Percentiles rank a stretch among this genome's conserved stretches.
Evolutionary conservation across 495 filamentous ascomycete species (phyloP).

Genomic region (Schizothecium vesticola): DNA sequence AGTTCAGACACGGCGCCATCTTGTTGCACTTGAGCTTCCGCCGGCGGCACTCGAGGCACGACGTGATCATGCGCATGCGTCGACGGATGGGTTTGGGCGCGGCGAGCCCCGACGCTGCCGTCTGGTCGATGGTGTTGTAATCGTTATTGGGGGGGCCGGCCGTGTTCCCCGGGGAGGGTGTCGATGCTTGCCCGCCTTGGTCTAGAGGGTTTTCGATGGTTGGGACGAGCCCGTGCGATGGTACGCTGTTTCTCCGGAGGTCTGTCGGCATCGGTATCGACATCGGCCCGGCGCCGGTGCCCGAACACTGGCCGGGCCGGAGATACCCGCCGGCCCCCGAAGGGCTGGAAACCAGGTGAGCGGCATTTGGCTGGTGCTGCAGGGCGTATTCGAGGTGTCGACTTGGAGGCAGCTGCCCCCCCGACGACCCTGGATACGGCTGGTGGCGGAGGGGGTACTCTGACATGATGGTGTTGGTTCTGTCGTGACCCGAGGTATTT

Average conservation of each 20-base stretch:
- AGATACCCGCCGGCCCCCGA: not conserved
- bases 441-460: not conserved
- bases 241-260: not conserved
- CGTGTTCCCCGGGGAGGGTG: not conserved
- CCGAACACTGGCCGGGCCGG: not conserved
- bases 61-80: constrained; percentile 63
- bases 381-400: not conserved
- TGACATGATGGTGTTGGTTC: not conserved
- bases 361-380: not conserved
- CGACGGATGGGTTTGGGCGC: constrained; percentile 49
- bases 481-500: not conserved
- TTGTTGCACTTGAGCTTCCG: constrained; percentile 82
- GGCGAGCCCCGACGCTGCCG: not conserved
- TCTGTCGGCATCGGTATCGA: not conserved
- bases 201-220: not conserved
- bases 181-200: not conserved
- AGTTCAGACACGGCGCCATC: constrained; percentile 65
- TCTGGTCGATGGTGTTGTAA: not conserved
- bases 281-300: not conserved
- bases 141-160: not conserved
- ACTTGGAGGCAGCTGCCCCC: not conserved
- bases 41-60: constrained; percentile 66
- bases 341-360: not conserved
- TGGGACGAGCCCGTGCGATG: not conserved
- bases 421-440: not conserved